Evolutionary conservation across 306 rosid genomes (phyloP).

Genomic region (Acacia crassicarpa): DNA sequence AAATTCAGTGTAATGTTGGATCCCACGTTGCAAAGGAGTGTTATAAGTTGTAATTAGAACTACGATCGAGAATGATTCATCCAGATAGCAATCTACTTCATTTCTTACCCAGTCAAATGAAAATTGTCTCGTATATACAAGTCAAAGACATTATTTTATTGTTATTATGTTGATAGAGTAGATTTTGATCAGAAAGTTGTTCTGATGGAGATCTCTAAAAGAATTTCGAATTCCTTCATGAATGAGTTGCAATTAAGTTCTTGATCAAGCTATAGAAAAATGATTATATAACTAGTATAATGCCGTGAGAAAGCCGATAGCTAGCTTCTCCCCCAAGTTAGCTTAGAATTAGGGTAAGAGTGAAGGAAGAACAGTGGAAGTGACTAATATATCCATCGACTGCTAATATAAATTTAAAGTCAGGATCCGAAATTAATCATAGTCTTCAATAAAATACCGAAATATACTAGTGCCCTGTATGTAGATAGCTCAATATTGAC

Average conservation of each 20-base stretch:
- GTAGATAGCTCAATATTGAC: slow-evolving; percentile 11
- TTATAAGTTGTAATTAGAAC: not conserved
- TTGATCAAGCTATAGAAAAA: not conserved
- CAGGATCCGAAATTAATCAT: not conserved
- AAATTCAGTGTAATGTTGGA: not conserved
- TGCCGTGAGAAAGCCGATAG: not conserved
- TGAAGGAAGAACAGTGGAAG: not conserved
- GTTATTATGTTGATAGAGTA: not conserved
- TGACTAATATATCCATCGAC: no score
- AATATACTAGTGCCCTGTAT: not conserved
- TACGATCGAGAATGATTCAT: not conserved
- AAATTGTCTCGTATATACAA: not conserved
- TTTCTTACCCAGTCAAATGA: not conserved
- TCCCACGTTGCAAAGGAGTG: not conserved
- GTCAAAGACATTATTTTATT: not conserved
- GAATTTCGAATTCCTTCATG: not conserved
- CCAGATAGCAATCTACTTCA: not conserved
- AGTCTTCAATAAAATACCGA: not conserved
- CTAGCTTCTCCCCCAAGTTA: not conserved
- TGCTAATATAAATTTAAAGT: not conserved
- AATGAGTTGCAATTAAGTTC: not conserved
- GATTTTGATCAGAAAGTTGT: not conserved
- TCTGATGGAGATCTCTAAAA: not conserved
- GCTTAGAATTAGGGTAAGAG: not conserved
- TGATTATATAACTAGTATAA: not conserved